phyloP scores from a whole-genome alignment of 371 early-diverging fungal species.

The Dipsacomyces acuminosporus region DNA sequence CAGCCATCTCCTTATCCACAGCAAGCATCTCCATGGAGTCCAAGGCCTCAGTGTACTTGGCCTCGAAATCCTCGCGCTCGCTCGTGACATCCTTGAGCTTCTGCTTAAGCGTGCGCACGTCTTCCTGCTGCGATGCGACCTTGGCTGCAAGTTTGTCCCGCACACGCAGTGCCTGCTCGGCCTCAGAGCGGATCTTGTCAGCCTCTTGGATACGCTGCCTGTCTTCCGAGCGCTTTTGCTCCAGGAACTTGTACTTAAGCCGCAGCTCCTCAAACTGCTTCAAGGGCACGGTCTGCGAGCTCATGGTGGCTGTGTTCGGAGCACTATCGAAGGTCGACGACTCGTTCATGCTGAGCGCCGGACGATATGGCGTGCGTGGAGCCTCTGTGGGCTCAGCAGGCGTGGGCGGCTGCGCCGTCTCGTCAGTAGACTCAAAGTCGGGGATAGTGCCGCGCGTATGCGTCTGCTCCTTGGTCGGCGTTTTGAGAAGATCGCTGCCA shows the following conservation, averaged over 20 bases:
- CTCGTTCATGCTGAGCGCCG: slow-evolving; percentile 42
- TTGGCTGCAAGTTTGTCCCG: slow-evolving; percentile 68
- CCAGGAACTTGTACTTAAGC: slow-evolving; percentile 72
- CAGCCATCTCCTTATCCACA: slow-evolving; percentile 89
- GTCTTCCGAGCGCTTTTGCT: slow-evolving; percentile 78
- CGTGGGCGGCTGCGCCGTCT: background rate
- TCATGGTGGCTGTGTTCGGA: slow-evolving; percentile 3
- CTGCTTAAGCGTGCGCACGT: slow-evolving; percentile 59
- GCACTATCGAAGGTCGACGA: slow-evolving; percentile 20
- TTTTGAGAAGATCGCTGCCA: background rate
- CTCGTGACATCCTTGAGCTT: slow-evolving; percentile 55
- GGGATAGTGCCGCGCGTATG: too few species aligned
- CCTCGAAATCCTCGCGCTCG: slow-evolving; percentile 63
- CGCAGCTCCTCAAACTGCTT: slow-evolving; percentile 79
- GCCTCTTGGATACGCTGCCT: slow-evolving; percentile 65
- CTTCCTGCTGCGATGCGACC: slow-evolving; percentile 66
- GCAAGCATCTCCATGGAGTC: slow-evolving; percentile 81
- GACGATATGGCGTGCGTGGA: slow-evolving; percentile 25
- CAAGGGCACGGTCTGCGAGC: slow-evolving; percentile 51
- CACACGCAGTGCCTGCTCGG: slow-evolving; percentile 63
- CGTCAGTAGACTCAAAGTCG: slow-evolving; percentile 1
- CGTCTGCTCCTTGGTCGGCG: background rate
- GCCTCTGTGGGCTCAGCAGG: slow-evolving; percentile 1
- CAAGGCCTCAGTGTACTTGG: slow-evolving; percentile 62
- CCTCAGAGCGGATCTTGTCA: slow-evolving; percentile 68